These are phyloP conservation scores for Alternaria triticina DNA, from an alignment of 2,329 filamentous ascomycete species.

Conservation along the genomic window DNA sequence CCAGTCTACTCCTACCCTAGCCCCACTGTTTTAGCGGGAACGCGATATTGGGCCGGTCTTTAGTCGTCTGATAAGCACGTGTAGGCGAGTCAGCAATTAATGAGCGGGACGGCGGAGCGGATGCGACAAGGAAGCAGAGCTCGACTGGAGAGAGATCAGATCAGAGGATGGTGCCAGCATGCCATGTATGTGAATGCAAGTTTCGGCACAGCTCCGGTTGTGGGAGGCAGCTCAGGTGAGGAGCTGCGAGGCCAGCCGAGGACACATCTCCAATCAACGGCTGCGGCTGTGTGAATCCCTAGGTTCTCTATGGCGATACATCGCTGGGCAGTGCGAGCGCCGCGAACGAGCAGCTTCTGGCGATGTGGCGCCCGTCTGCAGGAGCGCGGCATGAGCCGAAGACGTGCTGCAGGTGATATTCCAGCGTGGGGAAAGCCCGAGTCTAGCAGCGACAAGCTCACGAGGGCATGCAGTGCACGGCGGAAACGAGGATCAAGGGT, in stretches of 20 bases:
- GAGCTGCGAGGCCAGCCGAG: conserved; percentile 30
- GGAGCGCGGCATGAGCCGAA: conserved; percentile 23
- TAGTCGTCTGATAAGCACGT: conserved; percentile 45
- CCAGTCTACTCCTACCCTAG: conserved; percentile 26
- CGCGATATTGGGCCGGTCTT: conserved; percentile 42
- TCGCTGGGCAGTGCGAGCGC: conserved; percentile 15
- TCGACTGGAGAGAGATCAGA: conserved; percentile 6
- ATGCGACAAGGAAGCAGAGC: conserved; percentile 8
- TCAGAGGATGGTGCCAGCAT: conserved; percentile 13
- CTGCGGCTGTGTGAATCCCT: conserved; percentile 22
- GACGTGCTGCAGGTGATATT: conserved; percentile 17
- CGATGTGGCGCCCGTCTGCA: conserved; percentile 31
- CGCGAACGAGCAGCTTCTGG: conserved; percentile 24
- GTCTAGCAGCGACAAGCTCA: neutral
- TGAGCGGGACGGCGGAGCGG: conserved; percentile 19
- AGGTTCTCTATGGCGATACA: conserved; percentile 16
- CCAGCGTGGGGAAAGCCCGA: conserved; percentile 6
- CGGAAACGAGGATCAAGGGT: neutral
- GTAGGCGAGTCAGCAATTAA: conserved; percentile 28
- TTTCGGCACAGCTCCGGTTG: conserved; percentile 8
- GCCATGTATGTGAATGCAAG: conserved; percentile 9
- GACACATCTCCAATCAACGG: conserved; percentile 39
- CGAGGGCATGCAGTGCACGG: neutral
- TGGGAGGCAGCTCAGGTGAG: conserved; percentile 30
- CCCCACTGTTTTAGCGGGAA: conserved; percentile 48